A percentile compares a stretch with the other conserved stretches of the same genome.
Evolutionary conservation across 2,329 filamentous ascomycete species (phyloP).

Genomic region (Sclerotinia sclerotiorum): DNA sequence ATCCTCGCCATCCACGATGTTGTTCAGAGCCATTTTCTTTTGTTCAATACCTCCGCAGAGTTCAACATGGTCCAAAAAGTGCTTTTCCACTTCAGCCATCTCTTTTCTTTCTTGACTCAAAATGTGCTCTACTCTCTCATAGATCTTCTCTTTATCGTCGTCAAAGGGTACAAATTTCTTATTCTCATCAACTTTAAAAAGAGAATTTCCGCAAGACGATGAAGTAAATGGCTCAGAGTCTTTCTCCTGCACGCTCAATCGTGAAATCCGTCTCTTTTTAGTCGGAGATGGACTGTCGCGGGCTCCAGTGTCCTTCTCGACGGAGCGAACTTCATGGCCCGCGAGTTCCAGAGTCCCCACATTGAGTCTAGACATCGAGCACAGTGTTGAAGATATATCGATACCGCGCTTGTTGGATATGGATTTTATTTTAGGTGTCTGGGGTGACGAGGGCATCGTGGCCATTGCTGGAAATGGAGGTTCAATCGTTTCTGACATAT

Average conservation of each 20-base stretch:
- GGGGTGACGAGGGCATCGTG: not conserved
- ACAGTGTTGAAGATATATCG: not conserved
- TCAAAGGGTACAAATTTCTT: not conserved
- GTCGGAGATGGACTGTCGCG: not conserved
- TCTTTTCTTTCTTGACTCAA: not conserved
- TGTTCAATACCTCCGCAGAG: not conserved
- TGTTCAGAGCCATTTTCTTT: not conserved
- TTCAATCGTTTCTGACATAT: not conserved
- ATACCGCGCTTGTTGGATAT: not conserved
- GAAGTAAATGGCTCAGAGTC: no score
- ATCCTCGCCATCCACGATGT: not conserved
- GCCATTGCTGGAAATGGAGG: no score
- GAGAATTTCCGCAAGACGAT: no score
- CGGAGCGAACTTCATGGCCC: fast-evolving
- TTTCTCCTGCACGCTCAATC: no score
- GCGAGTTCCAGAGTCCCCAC: not conserved
- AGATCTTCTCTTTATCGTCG: not conserved
- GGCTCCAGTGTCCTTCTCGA: no score
- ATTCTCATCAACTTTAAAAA: not conserved
- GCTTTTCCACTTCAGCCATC: no score
- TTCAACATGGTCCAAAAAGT: not conserved
- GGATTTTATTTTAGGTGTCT: not conserved
- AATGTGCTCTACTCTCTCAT: not conserved
- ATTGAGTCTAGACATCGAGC: not conserved
- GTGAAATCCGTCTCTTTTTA: not conserved